Evolutionary conservation across 805 yeast genomes (phyloP).

Genomic region (Ogataea haglerorum): DNA sequence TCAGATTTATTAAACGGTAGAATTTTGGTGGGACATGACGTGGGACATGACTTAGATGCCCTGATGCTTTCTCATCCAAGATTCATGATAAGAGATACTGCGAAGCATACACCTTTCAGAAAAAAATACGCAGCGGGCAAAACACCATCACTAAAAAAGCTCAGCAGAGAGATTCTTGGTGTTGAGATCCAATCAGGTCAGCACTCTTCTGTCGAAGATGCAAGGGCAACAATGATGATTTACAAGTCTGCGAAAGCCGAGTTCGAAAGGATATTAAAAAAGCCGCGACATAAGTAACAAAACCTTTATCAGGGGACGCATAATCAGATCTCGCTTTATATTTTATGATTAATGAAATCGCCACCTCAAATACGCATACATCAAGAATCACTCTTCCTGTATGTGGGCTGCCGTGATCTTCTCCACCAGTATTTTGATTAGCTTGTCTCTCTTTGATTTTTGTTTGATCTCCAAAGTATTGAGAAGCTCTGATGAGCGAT

Average conservation of each 20-base stretch:
- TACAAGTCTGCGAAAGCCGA: conserved; percentile 60
- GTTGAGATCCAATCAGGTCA: conserved; percentile 66
- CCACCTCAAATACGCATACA: too few relatives aligned
- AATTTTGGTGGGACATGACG: conserved; percentile 80
- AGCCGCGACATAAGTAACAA: neutral
- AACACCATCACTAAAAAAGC: conserved; percentile 68
- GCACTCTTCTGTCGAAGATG: conserved; percentile 90
- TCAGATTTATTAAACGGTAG: conserved; percentile 50
- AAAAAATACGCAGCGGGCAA: conserved; percentile 57
- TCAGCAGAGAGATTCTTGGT: conserved; percentile 54
- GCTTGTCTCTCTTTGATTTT: conserved; percentile 7
- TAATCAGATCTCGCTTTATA: neutral
- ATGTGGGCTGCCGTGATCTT: conserved; percentile 19
- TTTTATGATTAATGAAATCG: too few relatives aligned
- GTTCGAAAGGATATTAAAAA: conserved; percentile 43
- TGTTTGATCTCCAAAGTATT: conserved; percentile 1
- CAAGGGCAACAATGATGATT: conserved; percentile 81
- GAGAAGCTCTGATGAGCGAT: too few relatives aligned
- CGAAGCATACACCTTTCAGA: conserved; percentile 57
- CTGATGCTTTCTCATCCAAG: conserved; percentile 67
- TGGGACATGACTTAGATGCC: conserved; percentile 72
- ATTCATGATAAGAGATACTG: conserved; percentile 66
- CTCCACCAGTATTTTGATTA: conserved; percentile 15
- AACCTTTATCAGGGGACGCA: neutral
- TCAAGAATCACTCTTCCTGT: conserved; percentile 18